Evolutionary conservation across 163 green algal species (phyloP).

Genomic region (Chloromonas sp.): DNA sequence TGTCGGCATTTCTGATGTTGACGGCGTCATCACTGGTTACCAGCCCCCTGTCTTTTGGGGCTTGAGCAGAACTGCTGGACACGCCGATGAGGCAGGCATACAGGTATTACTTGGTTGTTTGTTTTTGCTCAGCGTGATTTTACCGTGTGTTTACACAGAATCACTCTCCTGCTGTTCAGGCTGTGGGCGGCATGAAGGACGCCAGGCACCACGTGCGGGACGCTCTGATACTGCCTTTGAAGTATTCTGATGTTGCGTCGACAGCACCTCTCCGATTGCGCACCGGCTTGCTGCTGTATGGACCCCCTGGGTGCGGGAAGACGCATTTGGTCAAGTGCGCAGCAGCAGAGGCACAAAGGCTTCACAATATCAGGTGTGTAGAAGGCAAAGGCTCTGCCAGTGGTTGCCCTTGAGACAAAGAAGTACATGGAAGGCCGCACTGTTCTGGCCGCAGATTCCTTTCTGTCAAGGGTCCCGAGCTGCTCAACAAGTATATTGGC

Average conservation of each 20-base stretch:
- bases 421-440: background rate
- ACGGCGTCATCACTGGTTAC: background rate
- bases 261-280: background rate
- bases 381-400: background rate
- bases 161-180: background rate
- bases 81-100: background rate
- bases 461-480: conserved; percentile 88
- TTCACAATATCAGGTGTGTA: conserved; percentile 24
- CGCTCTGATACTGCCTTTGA: background rate
- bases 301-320: conserved; percentile 94
- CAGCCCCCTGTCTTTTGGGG: background rate
- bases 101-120: background rate
- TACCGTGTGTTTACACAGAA: background rate
- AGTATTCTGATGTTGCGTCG: background rate
- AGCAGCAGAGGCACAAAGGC: conserved; percentile 55
- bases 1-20: background rate
- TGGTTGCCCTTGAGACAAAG: background rate
- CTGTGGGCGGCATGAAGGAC: background rate
- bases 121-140: background rate
- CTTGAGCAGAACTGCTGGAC: background rate
- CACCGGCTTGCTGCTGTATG: conserved; percentile 83
- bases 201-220: background rate
- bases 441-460: conserved; percentile 23
- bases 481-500: conserved; percentile 99
- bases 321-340: conserved; percentile 80